Evolutionary conservation across 1,284 basidiomycete species (phyloP), one percentile per base, ranked within the genome.

Genomic region (Macrocystidia cucumis): DNA sequence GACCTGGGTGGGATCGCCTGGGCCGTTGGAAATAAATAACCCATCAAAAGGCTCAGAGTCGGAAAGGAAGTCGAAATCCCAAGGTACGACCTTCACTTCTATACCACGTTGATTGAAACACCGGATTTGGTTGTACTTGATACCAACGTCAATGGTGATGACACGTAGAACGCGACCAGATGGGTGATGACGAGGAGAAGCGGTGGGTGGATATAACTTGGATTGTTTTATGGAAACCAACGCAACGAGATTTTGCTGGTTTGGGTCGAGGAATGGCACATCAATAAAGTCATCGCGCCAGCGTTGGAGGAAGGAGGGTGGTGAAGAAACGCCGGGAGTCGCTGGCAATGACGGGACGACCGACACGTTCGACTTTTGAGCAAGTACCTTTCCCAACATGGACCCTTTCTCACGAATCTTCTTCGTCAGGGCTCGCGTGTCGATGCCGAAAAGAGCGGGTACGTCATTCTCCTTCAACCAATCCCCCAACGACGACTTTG

Each of bases 51-150:
- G 78, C 53, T 95, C 78, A 2, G 70, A 56, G 11, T 78, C 65
- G n/a, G 74, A 55, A 29, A 88, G 65, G 57, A 97, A 91, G 63
- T 98, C 86, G 57, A 96, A 87, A 57, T 98, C 74, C 92, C 93
- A 98, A 25, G 96, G 95, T 3, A 98, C 90, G 36, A 97, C 91
- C 63, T 97, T 96, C 56, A 98, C 71, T 60, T 98, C 91, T 34
- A 98, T 78, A 36, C 96, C 95, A 31, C 96, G 87, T 36, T 81
- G 73, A 34, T 79, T 83, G 66, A 99, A 97, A 69, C 95, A 99
- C 30, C 96, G 79, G 49, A 98, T 95, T 63, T 98, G 96, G 65
- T 98, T 98, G 67, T 86, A 95, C 66, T 99, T 99, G 89, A 98
- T 98, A 28, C 96, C 96, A 37, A 98, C 93, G 59, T 99, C 96